These are phyloP conservation scores for Serendipita sp. DNA, from an alignment of 768 basidiomycete species.

Conservation along the genomic window DNA sequence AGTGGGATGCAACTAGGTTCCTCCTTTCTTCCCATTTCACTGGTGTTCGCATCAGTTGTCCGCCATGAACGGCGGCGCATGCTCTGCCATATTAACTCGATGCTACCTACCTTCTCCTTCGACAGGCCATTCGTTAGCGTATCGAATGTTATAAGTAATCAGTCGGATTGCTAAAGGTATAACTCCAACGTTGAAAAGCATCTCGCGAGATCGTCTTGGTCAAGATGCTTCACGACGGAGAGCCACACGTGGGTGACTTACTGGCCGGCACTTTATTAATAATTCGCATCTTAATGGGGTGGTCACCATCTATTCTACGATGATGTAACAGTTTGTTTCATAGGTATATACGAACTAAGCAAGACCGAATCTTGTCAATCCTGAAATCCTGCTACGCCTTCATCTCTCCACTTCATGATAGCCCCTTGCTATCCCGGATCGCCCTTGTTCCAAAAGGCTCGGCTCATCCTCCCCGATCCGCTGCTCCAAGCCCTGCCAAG, in stretches of 20 bases:
- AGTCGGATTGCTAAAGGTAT: neutral
- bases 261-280: too few relatives aligned
- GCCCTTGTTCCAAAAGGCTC: slow-evolving; percentile 70
- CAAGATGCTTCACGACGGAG: neutral
- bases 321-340: neutral
- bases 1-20: neutral
- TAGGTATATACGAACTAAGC: neutral
- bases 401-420: slow-evolving; percentile 42
- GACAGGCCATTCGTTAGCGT: slow-evolving; percentile 2
- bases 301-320: neutral
- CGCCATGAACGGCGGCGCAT: neutral
- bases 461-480: slow-evolving; percentile 66
- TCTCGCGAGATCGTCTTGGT: too few relatives aligned
- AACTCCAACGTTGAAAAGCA: neutral
- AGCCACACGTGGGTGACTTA: too few relatives aligned
- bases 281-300: neutral
- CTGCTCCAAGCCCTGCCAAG: slow-evolving; percentile 69
- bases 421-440: slow-evolving; percentile 77
- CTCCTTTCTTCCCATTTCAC: slow-evolving; percentile 4
- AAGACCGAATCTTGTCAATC: too few relatives aligned
- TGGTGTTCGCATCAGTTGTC: neutral
- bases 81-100: neutral
- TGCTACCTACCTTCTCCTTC: neutral
- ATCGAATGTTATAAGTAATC: neutral
- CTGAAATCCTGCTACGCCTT: too few relatives aligned